Evolutionary conservation across 176 grass and related monocot genomes (phyloP).

Genomic region (Bolboschoenus planiculmis): DNA sequence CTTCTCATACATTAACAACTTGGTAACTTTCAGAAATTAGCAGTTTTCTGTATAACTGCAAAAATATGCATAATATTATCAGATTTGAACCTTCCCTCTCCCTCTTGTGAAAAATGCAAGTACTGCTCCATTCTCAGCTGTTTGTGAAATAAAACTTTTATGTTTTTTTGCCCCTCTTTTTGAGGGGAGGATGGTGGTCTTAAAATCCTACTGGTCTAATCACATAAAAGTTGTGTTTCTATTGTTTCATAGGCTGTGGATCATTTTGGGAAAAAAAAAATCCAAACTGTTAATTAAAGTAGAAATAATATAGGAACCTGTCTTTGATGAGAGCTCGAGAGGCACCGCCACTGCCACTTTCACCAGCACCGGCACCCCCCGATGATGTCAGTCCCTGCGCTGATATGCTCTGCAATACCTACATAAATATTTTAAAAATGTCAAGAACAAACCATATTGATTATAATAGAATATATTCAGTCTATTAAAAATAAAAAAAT

Average conservation of each 20-base stretch:
- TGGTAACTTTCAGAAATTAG: background rate
- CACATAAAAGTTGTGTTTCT: background rate
- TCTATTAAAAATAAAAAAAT: conserved; percentile 1
- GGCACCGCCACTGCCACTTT: conserved; percentile 61
- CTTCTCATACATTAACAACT: background rate
- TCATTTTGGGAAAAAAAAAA: background rate
- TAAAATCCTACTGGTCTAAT: background rate
- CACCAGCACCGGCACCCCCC: conserved; percentile 55
- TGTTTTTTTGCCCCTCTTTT: background rate
- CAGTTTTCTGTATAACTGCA: background rate
- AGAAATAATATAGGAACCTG: conserved; percentile 37
- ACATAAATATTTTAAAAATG: background rate
- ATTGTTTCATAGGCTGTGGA: background rate
- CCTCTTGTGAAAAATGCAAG: background rate
- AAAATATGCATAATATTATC: background rate
- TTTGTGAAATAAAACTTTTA: background rate
- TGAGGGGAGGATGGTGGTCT: background rate
- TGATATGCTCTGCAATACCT: conserved; percentile 78
- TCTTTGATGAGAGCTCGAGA: conserved; percentile 77
- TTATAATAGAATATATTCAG: background rate
- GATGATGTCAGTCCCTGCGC: conserved; percentile 69
- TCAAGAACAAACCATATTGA: background rate
- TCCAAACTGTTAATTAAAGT: background rate
- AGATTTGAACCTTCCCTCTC: background rate
- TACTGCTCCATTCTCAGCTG: background rate